Evolutionary conservation across 2,329 filamentous ascomycete genomes (phyloP), one percentile per base, ranked within the genome.

Genomic region (Xylariaceae sp.): DNA sequence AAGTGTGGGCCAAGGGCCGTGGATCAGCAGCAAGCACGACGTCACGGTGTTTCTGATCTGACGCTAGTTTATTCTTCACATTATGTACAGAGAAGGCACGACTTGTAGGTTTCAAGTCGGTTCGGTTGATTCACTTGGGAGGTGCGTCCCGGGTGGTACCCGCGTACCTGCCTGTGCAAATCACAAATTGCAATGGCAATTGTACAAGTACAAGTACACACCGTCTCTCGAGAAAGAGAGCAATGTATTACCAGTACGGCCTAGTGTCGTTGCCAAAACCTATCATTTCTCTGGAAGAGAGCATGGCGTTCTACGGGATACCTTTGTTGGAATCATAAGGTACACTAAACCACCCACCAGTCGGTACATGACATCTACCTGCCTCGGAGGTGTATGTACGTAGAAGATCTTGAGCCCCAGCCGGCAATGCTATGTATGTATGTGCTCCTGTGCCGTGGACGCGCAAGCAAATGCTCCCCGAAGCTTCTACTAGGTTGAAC

Each of bases 401-500:
- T n/a, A 13, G 11, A 41, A 51, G 34, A 41, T 55, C 57, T 35
- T 15, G 52, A 15, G 60, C n/a, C 39, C 53, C 37, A 45, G 35
- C 41, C 34, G 51, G 45, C 48, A 55, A 52, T 55, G 49, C 37
- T 55, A 49, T 60, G 51, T 61, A 49, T 60, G 51, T 61, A 49
- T 60, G 51, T 61, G 55, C 52, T 60, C 45, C 53, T 18, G 9
- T 30, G 49, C 60, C 37, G 35, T 59, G 57, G 56, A 61, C 56
- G 57, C 64, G 61, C 61, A 65, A 61, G 58, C 51, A 41, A 55
- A 62, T 61, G 60, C 65, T 63, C 23, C 5, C 23, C 61, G 63
- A 61, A 60, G 57, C 63, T 59, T 61, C 57, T 15, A 63, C 60
- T 63, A 61, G 56, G 60, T 61, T 65, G 58, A 68, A 68, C 67